These are phyloP conservation scores for Talaromyces borbonicus DNA, from an alignment of 495 filamentous ascomycete genomes.

Conservation along the genomic window DNA sequence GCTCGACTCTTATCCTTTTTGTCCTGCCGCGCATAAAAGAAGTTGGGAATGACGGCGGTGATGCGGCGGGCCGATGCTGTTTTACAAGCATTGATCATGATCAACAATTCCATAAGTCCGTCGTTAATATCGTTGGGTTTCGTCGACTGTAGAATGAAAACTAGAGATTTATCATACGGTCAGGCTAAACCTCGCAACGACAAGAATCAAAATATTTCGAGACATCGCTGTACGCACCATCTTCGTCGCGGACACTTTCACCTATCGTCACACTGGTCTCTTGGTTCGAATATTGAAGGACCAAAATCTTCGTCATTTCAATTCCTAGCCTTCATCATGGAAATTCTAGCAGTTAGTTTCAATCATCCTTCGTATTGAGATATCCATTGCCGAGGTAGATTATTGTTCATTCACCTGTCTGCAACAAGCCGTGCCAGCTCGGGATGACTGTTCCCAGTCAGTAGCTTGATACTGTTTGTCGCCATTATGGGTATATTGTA, in stretches of 20 bases:
- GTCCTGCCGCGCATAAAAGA: slow-evolving; percentile 97
- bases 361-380: background rate
- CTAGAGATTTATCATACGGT: slow-evolving; percentile 29
- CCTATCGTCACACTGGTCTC: slow-evolving; percentile 96
- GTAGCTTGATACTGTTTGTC: slow-evolving; percentile 88
- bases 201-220: slow-evolving; percentile 4
- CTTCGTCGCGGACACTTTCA: slow-evolving; percentile 93
- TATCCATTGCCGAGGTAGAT: background rate
- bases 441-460: slow-evolving; percentile 94
- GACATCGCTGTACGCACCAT: no score
- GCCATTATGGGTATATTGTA: slow-evolving; percentile 41
- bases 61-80: slow-evolving; percentile 91
- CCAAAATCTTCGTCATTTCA: slow-evolving; percentile 85
- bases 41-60: slow-evolving; percentile 90
- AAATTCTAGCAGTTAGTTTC: background rate
- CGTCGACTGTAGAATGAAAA: slow-evolving; percentile 95
- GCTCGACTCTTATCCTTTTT: slow-evolving; percentile 97
- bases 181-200: background rate
- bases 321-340: slow-evolving; percentile 77
- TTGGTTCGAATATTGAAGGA: slow-evolving; percentile 94
- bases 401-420: slow-evolving; percentile 58
- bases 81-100: slow-evolving; percentile 98
- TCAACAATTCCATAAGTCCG: slow-evolving; percentile 95
- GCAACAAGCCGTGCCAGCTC: slow-evolving; percentile 81
- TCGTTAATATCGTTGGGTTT: slow-evolving; percentile 96